These are phyloP conservation scores for Gossypium schwendimanii DNA, from an alignment of 441 rosid genomes.

Conservation along the genomic window DNA sequence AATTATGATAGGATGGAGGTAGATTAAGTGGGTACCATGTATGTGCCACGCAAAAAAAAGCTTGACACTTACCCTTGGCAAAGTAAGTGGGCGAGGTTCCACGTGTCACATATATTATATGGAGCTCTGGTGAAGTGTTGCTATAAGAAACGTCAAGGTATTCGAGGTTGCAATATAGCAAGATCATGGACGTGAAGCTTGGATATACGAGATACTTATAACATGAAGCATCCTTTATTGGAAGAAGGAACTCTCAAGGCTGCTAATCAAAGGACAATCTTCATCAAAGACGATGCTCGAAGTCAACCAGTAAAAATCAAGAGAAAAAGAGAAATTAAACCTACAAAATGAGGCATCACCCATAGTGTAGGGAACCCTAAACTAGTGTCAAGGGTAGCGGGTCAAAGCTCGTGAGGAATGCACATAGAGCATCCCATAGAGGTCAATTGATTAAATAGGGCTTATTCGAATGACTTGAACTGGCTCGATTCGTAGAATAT, in stretches of 20 bases:
- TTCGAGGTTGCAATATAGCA: neutral
- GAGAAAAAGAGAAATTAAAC: neutral
- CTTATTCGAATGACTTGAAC: neutral
- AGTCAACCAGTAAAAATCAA: neutral
- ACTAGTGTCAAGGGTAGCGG: neutral
- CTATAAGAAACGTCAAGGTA: neutral
- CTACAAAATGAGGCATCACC: neutral
- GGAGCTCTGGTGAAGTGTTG: neutral
- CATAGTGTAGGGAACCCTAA: neutral
- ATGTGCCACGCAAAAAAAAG: neutral
- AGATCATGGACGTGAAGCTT: neutral
- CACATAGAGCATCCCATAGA: neutral
- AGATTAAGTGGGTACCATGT: neutral
- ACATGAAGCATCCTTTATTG: neutral
- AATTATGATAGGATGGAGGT: neutral
- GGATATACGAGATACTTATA: neutral
- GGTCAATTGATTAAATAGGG: neutral
- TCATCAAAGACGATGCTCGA: neutral
- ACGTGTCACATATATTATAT: neutral
- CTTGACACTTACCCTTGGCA: neutral
- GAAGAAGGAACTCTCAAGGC: neutral
- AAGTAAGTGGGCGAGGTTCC: neutral
- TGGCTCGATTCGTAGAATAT: no score
- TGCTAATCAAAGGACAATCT: neutral
- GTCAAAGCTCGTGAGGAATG: neutral